Percentiles rank a stretch among this genome's conserved stretches.
phyloP scores from a whole-genome alignment of 2,329 filamentous ascomycete genomes.

The Orbilia blumenaviensis region DNA sequence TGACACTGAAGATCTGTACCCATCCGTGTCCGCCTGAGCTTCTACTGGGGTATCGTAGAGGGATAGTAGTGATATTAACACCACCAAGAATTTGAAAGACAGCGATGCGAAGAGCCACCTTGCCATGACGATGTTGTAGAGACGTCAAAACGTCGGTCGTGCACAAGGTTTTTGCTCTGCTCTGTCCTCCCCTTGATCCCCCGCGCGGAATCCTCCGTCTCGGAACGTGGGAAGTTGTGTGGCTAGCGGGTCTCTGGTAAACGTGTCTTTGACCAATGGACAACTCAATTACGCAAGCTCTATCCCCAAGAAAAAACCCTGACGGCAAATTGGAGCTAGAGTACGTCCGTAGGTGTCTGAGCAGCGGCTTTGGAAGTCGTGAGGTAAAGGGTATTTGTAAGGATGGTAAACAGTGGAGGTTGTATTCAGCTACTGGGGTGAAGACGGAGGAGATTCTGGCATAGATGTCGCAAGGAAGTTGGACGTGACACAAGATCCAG shows the following conservation, averaged over 20 bases:
- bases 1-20: conserved; percentile 43
- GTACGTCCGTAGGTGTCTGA: not conserved
- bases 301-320: not conserved
- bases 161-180: not conserved
- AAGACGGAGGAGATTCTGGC: not conserved
- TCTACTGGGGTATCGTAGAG: conserved; percentile 19
- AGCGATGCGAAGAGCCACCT: conserved; percentile 23
- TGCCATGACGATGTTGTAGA: conserved; percentile 28
- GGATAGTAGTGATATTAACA: conserved; percentile 33
- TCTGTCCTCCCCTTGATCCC: not conserved
- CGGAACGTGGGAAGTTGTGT: conserved; percentile 14
- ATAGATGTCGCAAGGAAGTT: not conserved
- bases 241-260: not conserved
- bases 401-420: not conserved
- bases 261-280: not conserved
- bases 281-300: conserved; percentile 6
- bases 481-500: conserved; percentile 17
- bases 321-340: not conserved
- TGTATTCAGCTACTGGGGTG: not conserved
- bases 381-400: not conserved
- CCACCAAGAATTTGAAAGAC: conserved; percentile 17
- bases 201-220: conserved; percentile 4
- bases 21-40: conserved; percentile 43
- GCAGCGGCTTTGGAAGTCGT: not conserved
- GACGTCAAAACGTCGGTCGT: not conserved